These are phyloP conservation scores for Tilletia horrida DNA, from an alignment of 1,284 basidiomycete genomes.

Conservation along the genomic window DNA sequence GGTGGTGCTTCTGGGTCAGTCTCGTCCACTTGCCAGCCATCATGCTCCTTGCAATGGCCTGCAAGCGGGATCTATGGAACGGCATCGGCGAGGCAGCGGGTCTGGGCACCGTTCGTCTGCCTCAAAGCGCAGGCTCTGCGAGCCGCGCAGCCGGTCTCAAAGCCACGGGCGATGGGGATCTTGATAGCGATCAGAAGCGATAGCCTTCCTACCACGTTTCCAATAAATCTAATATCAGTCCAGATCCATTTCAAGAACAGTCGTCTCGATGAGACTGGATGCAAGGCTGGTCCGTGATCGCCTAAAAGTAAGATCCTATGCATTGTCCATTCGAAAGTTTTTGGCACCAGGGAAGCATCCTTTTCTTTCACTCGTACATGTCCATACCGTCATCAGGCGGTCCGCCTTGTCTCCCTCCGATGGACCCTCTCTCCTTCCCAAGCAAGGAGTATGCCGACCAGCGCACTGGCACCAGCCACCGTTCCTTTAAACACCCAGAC, in stretches of 20 bases:
- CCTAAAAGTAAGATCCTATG: no score
- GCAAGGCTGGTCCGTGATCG: no score
- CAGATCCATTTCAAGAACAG: no score
- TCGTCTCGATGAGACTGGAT: no score
- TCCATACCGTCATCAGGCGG: neutral
- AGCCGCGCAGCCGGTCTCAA: no score
- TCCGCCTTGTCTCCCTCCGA: neutral
- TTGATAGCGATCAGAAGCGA: no score
- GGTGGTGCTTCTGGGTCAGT: conserved; percentile 66
- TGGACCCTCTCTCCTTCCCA: neutral
- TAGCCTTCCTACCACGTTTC: no score
- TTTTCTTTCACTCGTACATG: no score
- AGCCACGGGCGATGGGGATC: no score
- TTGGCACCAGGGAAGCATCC: no score
- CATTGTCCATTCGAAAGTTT: no score
- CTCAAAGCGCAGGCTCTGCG: neutral
- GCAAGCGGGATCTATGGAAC: conserved; percentile 51
- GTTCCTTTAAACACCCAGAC: conserved; percentile 43
- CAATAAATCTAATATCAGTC: no score
- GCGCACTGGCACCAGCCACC: neutral
- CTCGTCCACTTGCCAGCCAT: conserved; percentile 89
- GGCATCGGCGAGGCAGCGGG: conserved; percentile 20
- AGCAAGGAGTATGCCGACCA: neutral
- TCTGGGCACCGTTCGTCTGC: neutral
- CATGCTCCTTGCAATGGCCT: conserved; percentile 81